phyloP scores from a whole-genome alignment of 1,139 yeast species.

The Wickerhamomyces sp. region DNA sequence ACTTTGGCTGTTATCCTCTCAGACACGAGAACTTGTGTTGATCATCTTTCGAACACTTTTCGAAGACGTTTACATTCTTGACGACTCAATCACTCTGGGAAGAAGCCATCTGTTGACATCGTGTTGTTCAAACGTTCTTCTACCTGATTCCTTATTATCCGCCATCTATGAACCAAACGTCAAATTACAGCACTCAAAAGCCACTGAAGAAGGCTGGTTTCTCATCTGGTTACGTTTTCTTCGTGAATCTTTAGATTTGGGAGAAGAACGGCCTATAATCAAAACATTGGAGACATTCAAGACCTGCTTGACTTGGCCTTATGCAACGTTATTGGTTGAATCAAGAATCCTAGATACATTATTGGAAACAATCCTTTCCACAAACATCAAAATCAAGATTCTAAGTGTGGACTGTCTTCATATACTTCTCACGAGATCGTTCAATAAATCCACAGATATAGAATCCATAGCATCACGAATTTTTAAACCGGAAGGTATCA shows the following conservation, averaged over 20 bases:
- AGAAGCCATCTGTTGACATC: constrained; percentile 77
- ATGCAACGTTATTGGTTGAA: constrained; percentile 65
- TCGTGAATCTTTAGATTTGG: constrained; percentile 41
- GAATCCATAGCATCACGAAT: constrained; percentile 76
- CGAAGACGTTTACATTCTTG: constrained; percentile 90
- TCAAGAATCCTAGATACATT: constrained; percentile 68
- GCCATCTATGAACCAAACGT: constrained; percentile 70
- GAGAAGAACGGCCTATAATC: constrained; percentile 46
- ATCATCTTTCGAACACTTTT: constrained; percentile 79
- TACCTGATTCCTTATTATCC: constrained; percentile 63
- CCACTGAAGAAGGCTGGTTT: constrained; percentile 84
- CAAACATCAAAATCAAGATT: constrained; percentile 63
- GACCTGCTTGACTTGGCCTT: constrained; percentile 88
- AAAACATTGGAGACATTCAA: constrained; percentile 78
- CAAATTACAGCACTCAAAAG: constrained; percentile 53
- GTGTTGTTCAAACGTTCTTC: constrained; percentile 74
- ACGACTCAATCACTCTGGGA: constrained; percentile 84
- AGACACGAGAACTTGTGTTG: constrained; percentile 69
- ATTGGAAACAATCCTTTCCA: constrained; percentile 55
- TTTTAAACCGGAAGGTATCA: constrained; percentile 67
- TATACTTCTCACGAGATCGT: constrained; percentile 79
- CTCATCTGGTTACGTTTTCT: constrained; percentile 65
- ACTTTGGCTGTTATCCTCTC: constrained; percentile 64
- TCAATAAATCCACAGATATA: constrained; percentile 66
- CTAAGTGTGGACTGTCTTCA: constrained; percentile 90